These are phyloP conservation scores for Fomitopsis pinicola DNA, from an alignment of 1,284 basidiomycete genomes.

Conservation along the genomic window DNA sequence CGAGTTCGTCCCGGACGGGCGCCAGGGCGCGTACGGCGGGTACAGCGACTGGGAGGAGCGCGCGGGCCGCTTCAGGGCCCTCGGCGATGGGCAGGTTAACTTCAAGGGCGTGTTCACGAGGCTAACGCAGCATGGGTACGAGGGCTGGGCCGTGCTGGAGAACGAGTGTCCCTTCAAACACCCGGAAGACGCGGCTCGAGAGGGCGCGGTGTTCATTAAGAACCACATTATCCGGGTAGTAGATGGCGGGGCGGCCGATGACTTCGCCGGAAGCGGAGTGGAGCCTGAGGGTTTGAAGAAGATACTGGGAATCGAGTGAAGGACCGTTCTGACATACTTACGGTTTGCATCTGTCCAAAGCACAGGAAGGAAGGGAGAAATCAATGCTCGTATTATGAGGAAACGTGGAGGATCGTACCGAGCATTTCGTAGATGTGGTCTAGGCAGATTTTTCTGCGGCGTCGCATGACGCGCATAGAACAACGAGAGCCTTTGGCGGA, in stretches of 20 bases:
- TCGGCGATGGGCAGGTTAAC: not conserved
- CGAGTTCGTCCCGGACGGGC: constrained; percentile 1
- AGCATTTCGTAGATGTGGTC: too few species aligned
- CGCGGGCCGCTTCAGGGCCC: not conserved
- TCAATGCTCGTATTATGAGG: too few species aligned
- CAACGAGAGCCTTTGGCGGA: too few species aligned
- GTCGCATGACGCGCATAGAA: too few species aligned
- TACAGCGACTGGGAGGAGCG: not conserved
- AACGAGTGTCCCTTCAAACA: not conserved
- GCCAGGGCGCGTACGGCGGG: not conserved
- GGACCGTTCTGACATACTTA: too few species aligned
- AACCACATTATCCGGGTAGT: not conserved
- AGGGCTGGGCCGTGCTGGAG: not conserved
- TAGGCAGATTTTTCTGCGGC: too few species aligned
- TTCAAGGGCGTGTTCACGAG: constrained; percentile 1
- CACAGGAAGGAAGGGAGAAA: too few species aligned
- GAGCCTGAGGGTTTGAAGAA: not conserved
- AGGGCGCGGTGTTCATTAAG: not conserved
- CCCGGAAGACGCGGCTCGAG: not conserved
- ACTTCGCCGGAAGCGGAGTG: not conserved
- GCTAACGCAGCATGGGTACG: not conserved
- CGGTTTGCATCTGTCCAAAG: too few species aligned
- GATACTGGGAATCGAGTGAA: not conserved
- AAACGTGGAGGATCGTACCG: too few species aligned
- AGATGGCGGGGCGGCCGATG: not conserved